Base-by-base conservation (phyloP, 1,284 basidiomycete species). In the Tylopilus sp. region DNA sequence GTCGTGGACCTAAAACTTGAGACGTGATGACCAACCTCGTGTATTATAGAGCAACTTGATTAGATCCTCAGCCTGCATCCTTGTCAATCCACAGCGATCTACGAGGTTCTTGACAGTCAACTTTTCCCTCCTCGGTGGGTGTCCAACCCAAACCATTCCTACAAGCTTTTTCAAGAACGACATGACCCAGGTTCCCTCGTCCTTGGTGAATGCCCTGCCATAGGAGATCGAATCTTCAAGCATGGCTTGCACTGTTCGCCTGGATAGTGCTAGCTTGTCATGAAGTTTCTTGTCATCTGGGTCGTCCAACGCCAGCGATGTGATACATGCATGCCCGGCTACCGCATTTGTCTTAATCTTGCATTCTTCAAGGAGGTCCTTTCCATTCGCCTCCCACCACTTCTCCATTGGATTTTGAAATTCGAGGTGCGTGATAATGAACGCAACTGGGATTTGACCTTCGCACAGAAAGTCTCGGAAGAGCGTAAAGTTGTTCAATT, bases 351-450 rank as follows among this genome's bases (percentile, higher is more conserved):
- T 17, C 54, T 55, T 63, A 49, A 68, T 19, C 14, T 52, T 43
- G 40, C 36, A 57, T 20, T 22, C 40, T 39, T 43, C 53, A 11
- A 58, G 28, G n/a, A 67, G 50, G 7, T 20, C 25, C 11, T 53
- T 45, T 7, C 50, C 62, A 24, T 69, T 57, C 19, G 5, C 20
- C 22, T 48, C 41, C 68, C 66, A 67, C 65, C 65, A 67, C 5
- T 47, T 33, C 39, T 69, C 67, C 65, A 70, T 70, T 2, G 39
- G 43, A 5, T 33, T 40, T n/a, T 63, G 58, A 19, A 53, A 22
- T 54, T 77, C 75, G 25, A 75, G 65, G 17, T 71, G 68, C 7
- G 75, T 76, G 40, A 76, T 62, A 14, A 73, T 56, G n/a, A 75
- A 54, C 4, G 69, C 71, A n/a, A 76, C 61, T 5, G 75, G 75